These are phyloP conservation scores for Suillus subaureus DNA, from an alignment of 768 basidiomycete species.

Conservation along the genomic window DNA sequence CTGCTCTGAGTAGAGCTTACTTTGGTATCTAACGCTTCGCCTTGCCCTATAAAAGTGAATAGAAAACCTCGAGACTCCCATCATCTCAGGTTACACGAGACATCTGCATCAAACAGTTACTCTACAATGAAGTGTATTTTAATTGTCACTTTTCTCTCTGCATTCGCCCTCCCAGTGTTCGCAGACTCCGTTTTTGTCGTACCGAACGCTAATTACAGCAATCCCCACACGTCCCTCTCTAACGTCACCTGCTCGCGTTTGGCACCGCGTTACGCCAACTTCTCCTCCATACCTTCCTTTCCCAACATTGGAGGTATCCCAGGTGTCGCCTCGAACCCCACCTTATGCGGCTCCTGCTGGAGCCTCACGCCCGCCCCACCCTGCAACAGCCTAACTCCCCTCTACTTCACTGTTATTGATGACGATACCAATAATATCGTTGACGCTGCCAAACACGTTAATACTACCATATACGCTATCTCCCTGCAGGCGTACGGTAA, in stretches of 20 bases:
- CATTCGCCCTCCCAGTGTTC: not conserved
- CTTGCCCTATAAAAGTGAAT: not conserved
- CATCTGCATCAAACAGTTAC: not conserved
- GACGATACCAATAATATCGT: constrained; percentile 24
- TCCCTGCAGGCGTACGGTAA: constrained; percentile 1
- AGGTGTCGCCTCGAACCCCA: constrained; percentile 1
- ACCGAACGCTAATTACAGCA: constrained; percentile 6
- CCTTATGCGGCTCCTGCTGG: constrained; percentile 13
- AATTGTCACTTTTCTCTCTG: constrained; percentile 11
- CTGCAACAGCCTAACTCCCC: not conserved
- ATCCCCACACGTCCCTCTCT: constrained; percentile 9
- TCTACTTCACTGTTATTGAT: constrained; percentile 8
- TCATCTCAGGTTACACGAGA: not conserved
- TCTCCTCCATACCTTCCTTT: constrained; percentile 14
- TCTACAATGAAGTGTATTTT: constrained; percentile 7
- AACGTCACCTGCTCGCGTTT: constrained; percentile 21
- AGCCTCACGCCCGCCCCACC: not conserved
- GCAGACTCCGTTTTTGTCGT: not conserved
- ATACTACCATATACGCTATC: not conserved
- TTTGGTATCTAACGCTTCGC: not conserved
- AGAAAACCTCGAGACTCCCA: not conserved
- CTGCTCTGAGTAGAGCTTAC: not conserved
- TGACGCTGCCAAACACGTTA: not conserved
- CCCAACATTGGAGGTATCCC: constrained; percentile 12
- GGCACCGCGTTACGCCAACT: constrained; percentile 15